These are phyloP conservation scores for Aureobasidium sp. DNA, from an alignment of 2,329 filamentous ascomycete genomes.

Conservation along the genomic window DNA sequence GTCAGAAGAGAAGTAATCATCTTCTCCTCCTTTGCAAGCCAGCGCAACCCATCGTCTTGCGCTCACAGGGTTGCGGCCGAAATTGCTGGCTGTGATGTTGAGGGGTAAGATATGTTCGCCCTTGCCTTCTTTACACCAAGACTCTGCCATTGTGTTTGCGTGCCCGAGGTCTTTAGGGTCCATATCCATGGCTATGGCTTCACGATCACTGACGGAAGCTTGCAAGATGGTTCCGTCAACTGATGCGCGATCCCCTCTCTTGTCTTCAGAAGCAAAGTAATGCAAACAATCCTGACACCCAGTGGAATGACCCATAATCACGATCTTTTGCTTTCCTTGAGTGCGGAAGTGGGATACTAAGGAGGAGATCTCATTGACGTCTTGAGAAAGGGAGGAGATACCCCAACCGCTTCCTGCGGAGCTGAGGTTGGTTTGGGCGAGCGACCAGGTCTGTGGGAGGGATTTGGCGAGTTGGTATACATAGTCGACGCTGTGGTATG, in stretches of 20 bases:
- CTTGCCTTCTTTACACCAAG: conserved; percentile 50
- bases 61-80: conserved; percentile 39
- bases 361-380: conserved; percentile 47
- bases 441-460: conserved; percentile 43
- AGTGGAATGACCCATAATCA: conserved; percentile 63
- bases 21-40: conserved; percentile 56
- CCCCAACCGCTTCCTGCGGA: conserved; percentile 52
- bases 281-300: conserved; percentile 63
- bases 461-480: conserved; percentile 42
- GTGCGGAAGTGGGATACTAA: conserved; percentile 44
- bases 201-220: conserved; percentile 70
- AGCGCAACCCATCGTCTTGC: conserved; percentile 54
- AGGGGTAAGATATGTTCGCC: conserved; percentile 49
- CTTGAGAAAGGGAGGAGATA: conserved; percentile 43
- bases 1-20: conserved; percentile 85
- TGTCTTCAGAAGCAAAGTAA: conserved; percentile 43
- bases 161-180: conserved; percentile 37
- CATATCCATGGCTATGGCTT: conserved; percentile 49
- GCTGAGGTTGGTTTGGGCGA: conserved; percentile 39
- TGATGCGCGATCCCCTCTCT: conserved; percentile 38
- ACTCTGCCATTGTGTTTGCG: conserved; percentile 39
- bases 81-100: conserved; percentile 25
- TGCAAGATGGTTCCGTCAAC: conserved; percentile 75
- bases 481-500: conserved; percentile 59
- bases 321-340: conserved; percentile 45